Evolutionary conservation across 169 alveolate species (phyloP).

Genomic region (Amoebophrya sp.): DNA sequence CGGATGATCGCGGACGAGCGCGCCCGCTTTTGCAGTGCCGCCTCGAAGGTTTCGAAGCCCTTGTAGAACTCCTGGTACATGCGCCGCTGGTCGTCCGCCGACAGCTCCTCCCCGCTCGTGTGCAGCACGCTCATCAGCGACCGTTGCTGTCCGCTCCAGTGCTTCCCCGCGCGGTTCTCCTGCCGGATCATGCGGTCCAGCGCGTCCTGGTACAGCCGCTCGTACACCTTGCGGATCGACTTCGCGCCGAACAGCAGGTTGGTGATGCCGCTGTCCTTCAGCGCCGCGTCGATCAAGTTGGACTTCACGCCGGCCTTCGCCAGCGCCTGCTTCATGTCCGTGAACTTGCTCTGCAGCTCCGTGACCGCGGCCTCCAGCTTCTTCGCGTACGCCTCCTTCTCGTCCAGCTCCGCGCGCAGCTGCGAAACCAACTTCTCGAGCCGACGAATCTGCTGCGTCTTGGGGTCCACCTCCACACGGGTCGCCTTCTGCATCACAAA

Average conservation of each 20-base stretch:
- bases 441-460: neutral
- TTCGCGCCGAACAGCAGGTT: neutral
- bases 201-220: neutral
- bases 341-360: neutral
- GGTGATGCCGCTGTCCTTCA: neutral
- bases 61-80: neutral
- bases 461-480: neutral
- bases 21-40: neutral
- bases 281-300: neutral
- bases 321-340: neutral
- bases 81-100: neutral
- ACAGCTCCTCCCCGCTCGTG: neutral
- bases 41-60: neutral
- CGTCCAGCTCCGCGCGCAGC: neutral
- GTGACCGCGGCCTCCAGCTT: neutral
- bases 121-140: neutral
- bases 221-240: neutral
- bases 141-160: neutral
- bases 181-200: neutral
- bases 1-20: neutral
- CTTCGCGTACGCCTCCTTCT: neutral
- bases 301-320: neutral
- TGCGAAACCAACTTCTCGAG: neutral
- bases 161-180: neutral
- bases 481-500: neutral